phyloP scores from a whole-genome alignment of 2,329 filamentous ascomycete species.

The Chlorencoelia australis region DNA sequence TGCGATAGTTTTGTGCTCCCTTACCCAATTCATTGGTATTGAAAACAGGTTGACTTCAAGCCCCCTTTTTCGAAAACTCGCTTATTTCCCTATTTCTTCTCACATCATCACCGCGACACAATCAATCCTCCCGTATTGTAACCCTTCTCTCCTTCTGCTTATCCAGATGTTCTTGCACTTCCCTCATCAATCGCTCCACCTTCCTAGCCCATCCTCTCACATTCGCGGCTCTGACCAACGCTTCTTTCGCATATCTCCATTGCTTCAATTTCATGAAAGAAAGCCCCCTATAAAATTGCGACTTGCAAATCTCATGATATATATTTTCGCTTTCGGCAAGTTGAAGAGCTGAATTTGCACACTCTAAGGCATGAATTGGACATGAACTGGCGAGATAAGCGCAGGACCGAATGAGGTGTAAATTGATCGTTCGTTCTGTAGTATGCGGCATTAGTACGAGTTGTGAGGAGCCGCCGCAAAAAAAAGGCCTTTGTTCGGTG shows the following conservation, averaged over 20 bases:
- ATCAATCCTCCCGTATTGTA: too few relatives aligned
- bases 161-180: constrained; percentile 6
- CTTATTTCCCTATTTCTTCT: too few relatives aligned
- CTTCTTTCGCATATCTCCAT: constrained; percentile 12
- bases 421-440: constrained; percentile 8
- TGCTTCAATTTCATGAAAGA: constrained; percentile 9
- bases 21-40: too few relatives aligned
- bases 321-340: constrained; percentile 3
- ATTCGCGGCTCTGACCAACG: constrained; percentile 13
- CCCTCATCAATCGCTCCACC: constrained; percentile 8
- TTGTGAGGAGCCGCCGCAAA: too few relatives aligned
- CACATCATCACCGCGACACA: too few relatives aligned
- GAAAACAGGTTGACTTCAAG: too few relatives aligned
- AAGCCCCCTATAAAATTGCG: constrained; percentile 11
- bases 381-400: constrained; percentile 6
- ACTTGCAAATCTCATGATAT: constrained; percentile 9
- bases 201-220: constrained; percentile 5
- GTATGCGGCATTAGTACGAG: too few relatives aligned
- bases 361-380: constrained; percentile 1
- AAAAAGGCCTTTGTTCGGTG: too few relatives aligned
- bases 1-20: too few relatives aligned
- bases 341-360: constrained; percentile 6
- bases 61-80: too few relatives aligned
- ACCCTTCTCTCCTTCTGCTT: constrained; percentile 1
- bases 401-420: constrained; percentile 8